These are phyloP conservation scores for Emmonsiellopsis sp. DNA, from an alignment of 2,329 filamentous ascomycete genomes.

Conservation along the genomic window DNA sequence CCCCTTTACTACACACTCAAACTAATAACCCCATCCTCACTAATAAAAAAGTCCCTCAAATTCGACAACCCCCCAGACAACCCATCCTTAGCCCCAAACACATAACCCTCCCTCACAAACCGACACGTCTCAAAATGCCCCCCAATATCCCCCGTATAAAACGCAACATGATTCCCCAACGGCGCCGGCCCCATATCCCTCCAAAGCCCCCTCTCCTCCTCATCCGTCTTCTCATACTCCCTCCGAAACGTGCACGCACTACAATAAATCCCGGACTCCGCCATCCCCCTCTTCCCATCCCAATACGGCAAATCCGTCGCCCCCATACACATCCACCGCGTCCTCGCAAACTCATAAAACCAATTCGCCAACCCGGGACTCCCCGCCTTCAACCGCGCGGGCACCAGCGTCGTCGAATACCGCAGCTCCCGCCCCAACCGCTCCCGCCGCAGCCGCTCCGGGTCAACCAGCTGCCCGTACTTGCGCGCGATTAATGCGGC, in stretches of 20 bases:
- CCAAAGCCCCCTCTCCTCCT: background rate
- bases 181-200: background rate
- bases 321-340: background rate
- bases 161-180: background rate
- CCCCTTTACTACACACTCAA: background rate
- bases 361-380: no score
- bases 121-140: background rate
- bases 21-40: background rate
- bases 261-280: constrained; percentile 3
- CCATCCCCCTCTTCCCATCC: background rate
- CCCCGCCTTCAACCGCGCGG: background rate
- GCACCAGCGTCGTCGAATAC: background rate
- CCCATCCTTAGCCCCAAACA: background rate
- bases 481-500: no score
- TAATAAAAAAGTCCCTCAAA: background rate
- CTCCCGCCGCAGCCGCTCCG: background rate
- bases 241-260: background rate
- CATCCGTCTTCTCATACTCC: background rate
- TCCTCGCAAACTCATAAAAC: background rate
- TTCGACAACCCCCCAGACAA: background rate
- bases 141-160: background rate
- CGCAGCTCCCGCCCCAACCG: background rate
- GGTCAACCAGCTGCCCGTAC: no score
- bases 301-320: constrained; percentile 3
- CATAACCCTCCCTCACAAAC: background rate